Evolutionary conservation across 2,329 filamentous ascomycete genomes (phyloP).

Genomic region (Phaeosphaeria sp.): DNA sequence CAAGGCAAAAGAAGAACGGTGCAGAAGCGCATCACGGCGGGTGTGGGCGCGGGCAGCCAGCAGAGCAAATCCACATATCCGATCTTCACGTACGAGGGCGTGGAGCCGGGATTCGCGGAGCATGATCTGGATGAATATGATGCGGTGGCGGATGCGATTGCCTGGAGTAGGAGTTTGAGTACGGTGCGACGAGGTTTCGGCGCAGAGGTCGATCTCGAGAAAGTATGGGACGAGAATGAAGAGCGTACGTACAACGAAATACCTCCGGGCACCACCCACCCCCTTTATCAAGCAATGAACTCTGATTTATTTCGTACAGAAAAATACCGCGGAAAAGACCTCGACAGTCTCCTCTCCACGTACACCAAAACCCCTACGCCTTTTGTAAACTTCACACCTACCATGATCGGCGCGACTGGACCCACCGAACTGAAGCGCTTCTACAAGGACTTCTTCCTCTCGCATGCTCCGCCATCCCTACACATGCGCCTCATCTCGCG

Average conservation of each 20-base stretch:
- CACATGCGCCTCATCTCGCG: constrained; percentile 63
- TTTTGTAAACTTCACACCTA: constrained; percentile 53
- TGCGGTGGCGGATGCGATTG: constrained; percentile 67
- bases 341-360: constrained; percentile 47
- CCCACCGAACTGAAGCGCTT: constrained; percentile 56
- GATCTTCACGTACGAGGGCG: constrained; percentile 63
- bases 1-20: constrained; percentile 59
- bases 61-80: constrained; percentile 52
- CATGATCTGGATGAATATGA: constrained; percentile 73
- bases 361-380: constrained; percentile 46
- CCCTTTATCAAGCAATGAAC: background rate
- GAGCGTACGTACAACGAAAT: constrained; percentile 32
- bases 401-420: constrained; percentile 55
- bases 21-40: constrained; percentile 57
- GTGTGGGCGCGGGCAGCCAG: constrained; percentile 58
- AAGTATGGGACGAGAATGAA: constrained; percentile 52
- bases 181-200: constrained; percentile 67
- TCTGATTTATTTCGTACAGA: constrained; percentile 28
- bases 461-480: constrained; percentile 54
- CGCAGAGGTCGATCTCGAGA: constrained; percentile 55
- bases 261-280: no score
- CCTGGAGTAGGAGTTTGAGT: constrained; percentile 71
- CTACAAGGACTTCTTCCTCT: constrained; percentile 65
- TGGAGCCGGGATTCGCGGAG: constrained; percentile 73
- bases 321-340: constrained; percentile 45